Evolutionary conservation across 116 monocot species (phyloP).

Genomic region (Phalaenopsis hybrid): DNA sequence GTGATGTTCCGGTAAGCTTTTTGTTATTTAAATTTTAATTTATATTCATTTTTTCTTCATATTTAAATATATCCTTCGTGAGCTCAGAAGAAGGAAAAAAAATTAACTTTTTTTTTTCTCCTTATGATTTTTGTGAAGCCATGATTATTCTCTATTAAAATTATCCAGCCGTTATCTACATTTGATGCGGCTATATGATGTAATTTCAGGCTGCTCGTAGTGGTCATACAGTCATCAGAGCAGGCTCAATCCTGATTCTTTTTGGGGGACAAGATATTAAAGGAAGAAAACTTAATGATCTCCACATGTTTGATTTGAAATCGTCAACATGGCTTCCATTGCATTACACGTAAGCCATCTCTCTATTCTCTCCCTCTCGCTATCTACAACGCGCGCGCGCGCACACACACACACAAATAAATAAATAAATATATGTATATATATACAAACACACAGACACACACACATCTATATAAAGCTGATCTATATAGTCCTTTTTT

Average conservation of each 20-base stretch:
- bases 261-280: slow-evolving; percentile 91
- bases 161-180: background rate
- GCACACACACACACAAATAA: too few relatives aligned
- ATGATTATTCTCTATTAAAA: background rate
- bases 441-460: too few relatives aligned
- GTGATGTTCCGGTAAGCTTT: slow-evolving; percentile 79
- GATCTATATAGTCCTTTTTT: background rate
- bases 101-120: background rate
- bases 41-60: background rate
- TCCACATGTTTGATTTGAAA: slow-evolving; percentile 97
- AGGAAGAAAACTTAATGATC: slow-evolving; percentile 87
- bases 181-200: slow-evolving; percentile 6
- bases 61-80: background rate
- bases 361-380: background rate
- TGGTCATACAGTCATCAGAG: slow-evolving; percentile 84
- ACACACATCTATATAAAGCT: background rate
- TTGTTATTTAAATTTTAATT: background rate
- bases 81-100: background rate
- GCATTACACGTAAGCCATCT: slow-evolving; percentile 67
- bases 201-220: slow-evolving; percentile 65
- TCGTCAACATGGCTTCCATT: slow-evolving; percentile 95
- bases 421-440: accelerated
- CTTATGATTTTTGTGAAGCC: background rate
- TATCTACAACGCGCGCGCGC: too few relatives aligned
- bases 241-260: slow-evolving; percentile 71